Evolutionary conservation across 2,329 filamentous ascomycete species (phyloP), one percentile per base, ranked within the genome.

Genomic region (Aspergillus persii): DNA sequence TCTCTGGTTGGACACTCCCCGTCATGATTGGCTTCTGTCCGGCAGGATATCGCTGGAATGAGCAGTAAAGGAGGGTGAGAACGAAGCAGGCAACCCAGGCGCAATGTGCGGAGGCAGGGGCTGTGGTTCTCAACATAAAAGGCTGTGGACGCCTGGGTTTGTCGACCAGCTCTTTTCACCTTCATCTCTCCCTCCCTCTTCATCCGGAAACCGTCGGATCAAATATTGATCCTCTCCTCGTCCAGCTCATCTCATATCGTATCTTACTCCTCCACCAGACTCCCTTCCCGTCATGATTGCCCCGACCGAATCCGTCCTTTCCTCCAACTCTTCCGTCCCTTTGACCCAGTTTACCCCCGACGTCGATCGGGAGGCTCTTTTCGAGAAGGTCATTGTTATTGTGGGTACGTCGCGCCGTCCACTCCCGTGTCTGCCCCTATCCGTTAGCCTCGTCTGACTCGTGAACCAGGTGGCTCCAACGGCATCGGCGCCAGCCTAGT

Each of bases 401-500:
- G 62, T 62, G 3, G 66, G 66, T 66, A 62, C 8, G 64, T 26
- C 8, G 18, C 30, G 1, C 30, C 41, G 18, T 23, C 18, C 18
- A 23, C n/a, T 39, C 36, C 12, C 11, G 18, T 9, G 8, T 11
- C 29, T 29, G 31, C n/a, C n/a, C 8, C 29, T 18, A 23, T 44
- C 2, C 33, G 29, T 47, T 18, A 11, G 15, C n/a, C 12, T 47
- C 15, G 2, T 2, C 18, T 50, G n/a, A 26, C 23, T 8, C 27
- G 15, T 26, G 33, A 6, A 2, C 23, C 36, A 79, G 74, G 76
- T 33, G 78, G 78, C 18, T 72, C 79, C 53, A 78, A 79, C 53
- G 79, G 77, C 9, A 80, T 81, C 41, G 79, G 79, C 3, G 74
- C 78, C 4, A 73, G 74, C 48, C 67, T 79, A 0, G 76, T 80